Percentiles rank a stretch among this genome's conserved stretches.
phyloP scores from a whole-genome alignment of 371 early-diverging fungal species.

The Mortierella sp. region DNA sequence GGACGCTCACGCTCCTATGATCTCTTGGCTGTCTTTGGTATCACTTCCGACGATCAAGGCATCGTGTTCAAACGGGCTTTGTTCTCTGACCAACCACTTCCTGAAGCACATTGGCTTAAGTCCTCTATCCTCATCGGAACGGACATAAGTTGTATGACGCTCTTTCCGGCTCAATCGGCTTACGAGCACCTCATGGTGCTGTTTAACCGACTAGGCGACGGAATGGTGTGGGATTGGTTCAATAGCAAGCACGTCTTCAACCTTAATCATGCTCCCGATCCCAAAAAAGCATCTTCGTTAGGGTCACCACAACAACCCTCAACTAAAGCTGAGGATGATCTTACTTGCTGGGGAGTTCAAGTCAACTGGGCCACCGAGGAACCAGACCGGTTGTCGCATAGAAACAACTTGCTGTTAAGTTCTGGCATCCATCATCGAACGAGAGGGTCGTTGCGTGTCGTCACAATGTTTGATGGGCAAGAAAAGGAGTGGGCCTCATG shows the following conservation, averaged over 20 bases:
- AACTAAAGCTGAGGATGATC: background rate
- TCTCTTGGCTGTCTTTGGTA: no score
- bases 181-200: conserved; percentile 25
- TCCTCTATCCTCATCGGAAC: background rate
- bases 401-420: background rate
- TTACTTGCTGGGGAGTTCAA: conserved; percentile 42
- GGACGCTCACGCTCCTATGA: no score
- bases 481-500: conserved; percentile 27
- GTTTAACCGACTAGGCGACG: conserved; percentile 12
- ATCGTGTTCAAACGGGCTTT: no score
- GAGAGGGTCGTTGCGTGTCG: conserved; percentile 20
- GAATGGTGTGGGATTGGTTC: conserved; percentile 42
- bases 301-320: no score
- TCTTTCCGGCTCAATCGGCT: conserved; percentile 26
- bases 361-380: conserved; percentile 22
- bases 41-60: no score
- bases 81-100: background rate
- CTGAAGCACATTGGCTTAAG: background rate
- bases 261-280: background rate
- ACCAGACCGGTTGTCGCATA: background rate
- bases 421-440: background rate
- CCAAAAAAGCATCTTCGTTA: no score
- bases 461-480: conserved; percentile 27
- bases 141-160: conserved; percentile 23
- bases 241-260: background rate